A percentile compares a stretch with the other conserved stretches of the same genome.
phyloP scores from a whole-genome alignment of 2,329 filamentous ascomycete species.

The Alternaria brassicicola region DNA sequence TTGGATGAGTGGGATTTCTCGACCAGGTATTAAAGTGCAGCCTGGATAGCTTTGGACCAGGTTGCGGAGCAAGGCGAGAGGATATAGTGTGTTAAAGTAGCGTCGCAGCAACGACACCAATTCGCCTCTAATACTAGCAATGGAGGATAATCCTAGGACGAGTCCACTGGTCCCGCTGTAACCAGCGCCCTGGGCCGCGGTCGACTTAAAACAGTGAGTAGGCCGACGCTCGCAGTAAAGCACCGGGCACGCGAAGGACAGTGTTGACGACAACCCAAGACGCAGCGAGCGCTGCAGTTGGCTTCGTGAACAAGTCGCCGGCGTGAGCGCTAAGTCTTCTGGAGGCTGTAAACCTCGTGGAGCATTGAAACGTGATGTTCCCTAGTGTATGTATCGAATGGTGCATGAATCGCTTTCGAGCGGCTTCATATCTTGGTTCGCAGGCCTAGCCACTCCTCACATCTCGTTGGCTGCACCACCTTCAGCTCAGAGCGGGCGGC shows the following conservation, averaged over 20 bases:
- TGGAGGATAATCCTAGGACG: conserved; percentile 40
- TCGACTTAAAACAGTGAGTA: conserved; percentile 42
- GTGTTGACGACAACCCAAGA: conserved; percentile 34
- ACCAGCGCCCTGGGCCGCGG: conserved; percentile 36
- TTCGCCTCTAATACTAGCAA: conserved; percentile 36
- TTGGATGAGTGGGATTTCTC: conserved; percentile 44
- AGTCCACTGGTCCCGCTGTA: conserved; percentile 31
- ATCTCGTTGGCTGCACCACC: conserved; percentile 35
- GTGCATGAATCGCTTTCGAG: conserved; percentile 34
- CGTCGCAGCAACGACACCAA: conserved; percentile 37
- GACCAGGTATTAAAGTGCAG: conserved; percentile 43
- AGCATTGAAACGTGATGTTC: conserved; percentile 32
- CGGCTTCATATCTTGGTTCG: conserved; percentile 24
- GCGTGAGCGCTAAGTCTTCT: conserved; percentile 41
- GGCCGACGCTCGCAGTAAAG: conserved; percentile 34
- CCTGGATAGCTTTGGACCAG: conserved; percentile 21
- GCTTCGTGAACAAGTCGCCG: conserved; percentile 38
- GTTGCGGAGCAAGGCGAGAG: conserved; percentile 40
- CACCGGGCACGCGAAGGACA: conserved; percentile 38
- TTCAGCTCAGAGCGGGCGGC: conserved; percentile 28
- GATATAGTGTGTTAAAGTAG: conserved; percentile 44
- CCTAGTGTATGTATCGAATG: conserved; percentile 27
- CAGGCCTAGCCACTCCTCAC: conserved; percentile 20
- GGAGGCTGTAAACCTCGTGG: conserved; percentile 37
- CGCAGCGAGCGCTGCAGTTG: conserved; percentile 34